Base-by-base conservation (phyloP, 2,329 filamentous ascomycete species). In the Colletotrichum caudatum region DNA sequence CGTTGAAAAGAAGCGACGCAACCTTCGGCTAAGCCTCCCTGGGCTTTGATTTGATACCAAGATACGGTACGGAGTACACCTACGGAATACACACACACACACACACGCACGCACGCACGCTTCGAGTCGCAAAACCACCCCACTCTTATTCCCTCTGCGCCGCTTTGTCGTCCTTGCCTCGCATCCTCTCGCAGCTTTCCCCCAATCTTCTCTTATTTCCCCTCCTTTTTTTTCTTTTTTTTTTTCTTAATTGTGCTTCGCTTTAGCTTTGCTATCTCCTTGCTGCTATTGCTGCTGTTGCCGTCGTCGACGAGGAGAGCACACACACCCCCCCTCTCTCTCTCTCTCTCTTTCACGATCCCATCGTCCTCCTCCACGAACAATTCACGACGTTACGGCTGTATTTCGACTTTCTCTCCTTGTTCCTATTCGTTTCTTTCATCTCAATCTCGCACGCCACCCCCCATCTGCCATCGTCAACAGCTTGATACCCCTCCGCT, bases 371-470 rank as follows among this genome's bases (percentile, higher is more conserved):
- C 53, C 46, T 68, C 59, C 46, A 72, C 70, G 70, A 72, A 63
- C 20, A 69, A n/a, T 71, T 72, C 48, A 72, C 62, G 70, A 72
- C 66, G 70, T 69, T 66, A 72, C 70, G 70, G 62, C 70, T 72
- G 70, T 62, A 65, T 46, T 65, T 70, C 62, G 61, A 70, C 61
- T 62, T 53, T 59, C 66, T 62, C 66, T 70, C 69, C 39, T 71
- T 71, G 35, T 23, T 16, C 23, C 50, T 57, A 48, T 33, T 39
- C 37, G n/a, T 9, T 44, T 54, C 35, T 18, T 41, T 37, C 23
- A 29, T 23, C 35, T 29, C 61, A 33, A 44, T 54, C 37, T 35
- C 8, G 16, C 26, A 29, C 23, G 23, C 16, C 23, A 18, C 14
- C 18, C 18, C 51, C 2, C 14, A 56, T n/a, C 48, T 5, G n/a